phyloP scores from a whole-genome alignment of 1,284 basidiomycete species.

The Ustilago esculenta region DNA sequence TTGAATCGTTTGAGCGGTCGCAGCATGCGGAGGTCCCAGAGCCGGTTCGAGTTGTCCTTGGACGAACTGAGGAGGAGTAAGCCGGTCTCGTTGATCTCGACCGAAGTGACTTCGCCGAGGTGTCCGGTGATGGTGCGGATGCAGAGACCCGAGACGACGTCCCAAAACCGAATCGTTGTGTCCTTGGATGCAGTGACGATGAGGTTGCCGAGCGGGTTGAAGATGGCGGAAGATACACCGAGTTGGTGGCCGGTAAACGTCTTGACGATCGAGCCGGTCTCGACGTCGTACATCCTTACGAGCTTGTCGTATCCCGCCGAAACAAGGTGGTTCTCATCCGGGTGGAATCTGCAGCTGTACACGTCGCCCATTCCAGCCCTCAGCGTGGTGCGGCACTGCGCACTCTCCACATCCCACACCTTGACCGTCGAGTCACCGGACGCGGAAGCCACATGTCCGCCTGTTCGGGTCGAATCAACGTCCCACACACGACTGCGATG shows the following conservation, averaged over 20 bases:
- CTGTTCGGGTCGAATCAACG: constrained; percentile 63
- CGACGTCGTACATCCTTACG: constrained; percentile 69
- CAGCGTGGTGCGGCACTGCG: constrained; percentile 43
- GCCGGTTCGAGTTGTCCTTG: constrained; percentile 69
- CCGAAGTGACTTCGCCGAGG: constrained; percentile 70
- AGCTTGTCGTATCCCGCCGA: constrained; percentile 70
- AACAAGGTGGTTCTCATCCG: constrained; percentile 67
- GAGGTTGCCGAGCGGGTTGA: constrained; percentile 69
- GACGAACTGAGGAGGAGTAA: constrained; percentile 69
- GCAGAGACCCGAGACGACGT: constrained; percentile 69
- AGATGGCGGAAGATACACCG: constrained; percentile 69
- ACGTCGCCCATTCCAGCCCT: constrained; percentile 68
- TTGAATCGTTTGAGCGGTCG: constrained; percentile 69
- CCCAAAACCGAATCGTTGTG: constrained; percentile 70
- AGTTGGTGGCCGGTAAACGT: constrained; percentile 70
- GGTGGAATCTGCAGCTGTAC: constrained; percentile 69
- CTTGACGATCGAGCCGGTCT: constrained; percentile 68
- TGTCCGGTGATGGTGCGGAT: constrained; percentile 69
- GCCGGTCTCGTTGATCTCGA: constrained; percentile 69
- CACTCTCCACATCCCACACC: constrained; percentile 67
- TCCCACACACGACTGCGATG: constrained; percentile 70
- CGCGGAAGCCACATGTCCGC: constrained; percentile 65
- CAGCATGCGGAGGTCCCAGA: constrained; percentile 65
- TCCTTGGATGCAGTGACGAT: constrained; percentile 70
- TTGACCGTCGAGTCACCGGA: constrained; percentile 70